Evolutionary conservation across 441 rosid species (phyloP).

Genomic region (Macaranga tanarius): DNA sequence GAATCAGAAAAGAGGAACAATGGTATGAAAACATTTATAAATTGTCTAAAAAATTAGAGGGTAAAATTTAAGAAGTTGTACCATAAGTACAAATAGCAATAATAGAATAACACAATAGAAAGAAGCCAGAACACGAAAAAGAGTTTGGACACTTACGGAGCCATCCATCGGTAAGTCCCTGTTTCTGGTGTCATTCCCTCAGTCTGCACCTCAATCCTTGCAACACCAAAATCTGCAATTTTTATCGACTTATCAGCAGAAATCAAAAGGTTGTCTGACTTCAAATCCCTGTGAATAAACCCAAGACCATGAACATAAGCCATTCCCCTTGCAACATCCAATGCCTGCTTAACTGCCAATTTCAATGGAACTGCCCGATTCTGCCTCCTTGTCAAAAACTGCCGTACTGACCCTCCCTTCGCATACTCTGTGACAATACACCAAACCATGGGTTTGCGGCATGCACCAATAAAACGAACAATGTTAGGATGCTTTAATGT

Average conservation of each 20-base stretch:
- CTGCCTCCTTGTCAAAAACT: conserved; percentile 74
- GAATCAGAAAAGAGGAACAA: background rate
- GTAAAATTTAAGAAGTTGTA: background rate
- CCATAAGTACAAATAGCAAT: background rate
- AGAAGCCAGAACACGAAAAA: conserved; percentile 3
- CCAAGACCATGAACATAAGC: conserved; percentile 83
- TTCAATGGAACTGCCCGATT: conserved; percentile 80
- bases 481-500: conserved; percentile 83
- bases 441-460: conserved; percentile 88
- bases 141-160: conserved; percentile 70
- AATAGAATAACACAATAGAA: conserved; percentile 10
- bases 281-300: conserved; percentile 84
- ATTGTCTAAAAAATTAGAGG: no score
- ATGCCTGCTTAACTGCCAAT: conserved; percentile 89
- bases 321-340: conserved; percentile 98
- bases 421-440: conserved; percentile 97
- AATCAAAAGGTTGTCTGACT: conserved; percentile 91
- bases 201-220: conserved; percentile 94
- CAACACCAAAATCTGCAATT: conserved; percentile 98
- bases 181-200: conserved; percentile 99
- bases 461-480: conserved; percentile 90
- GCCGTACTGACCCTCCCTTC: conserved; percentile 93
- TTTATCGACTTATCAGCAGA: conserved; percentile 85
- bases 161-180: conserved; percentile 99
- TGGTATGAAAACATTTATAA: background rate